These are phyloP conservation scores for Creolimax fragrantissima DNA, from an alignment of 78 protist species.

Conservation along the genomic window DNA sequence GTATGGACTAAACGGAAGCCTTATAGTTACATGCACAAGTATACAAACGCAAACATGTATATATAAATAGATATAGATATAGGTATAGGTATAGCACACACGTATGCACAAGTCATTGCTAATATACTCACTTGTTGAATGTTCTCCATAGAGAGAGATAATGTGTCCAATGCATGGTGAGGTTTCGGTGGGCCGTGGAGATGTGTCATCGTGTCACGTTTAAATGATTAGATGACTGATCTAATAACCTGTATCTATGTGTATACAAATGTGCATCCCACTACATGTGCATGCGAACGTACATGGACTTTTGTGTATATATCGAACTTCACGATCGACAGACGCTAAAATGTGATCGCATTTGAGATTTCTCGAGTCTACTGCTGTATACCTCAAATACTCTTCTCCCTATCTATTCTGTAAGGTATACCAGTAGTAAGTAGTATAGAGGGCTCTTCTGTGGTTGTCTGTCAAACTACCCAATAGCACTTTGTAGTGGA, in stretches of 20 bases:
- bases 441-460: too few relatives aligned
- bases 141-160: neutral
- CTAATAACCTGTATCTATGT: neutral
- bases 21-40: neutral
- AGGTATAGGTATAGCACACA: neutral
- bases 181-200: neutral
- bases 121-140: neutral
- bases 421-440: too few relatives aligned
- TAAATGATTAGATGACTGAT: too few relatives aligned
- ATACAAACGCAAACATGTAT: neutral
- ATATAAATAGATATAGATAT: neutral
- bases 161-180: neutral
- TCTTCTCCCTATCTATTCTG: too few relatives aligned
- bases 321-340: too few relatives aligned
- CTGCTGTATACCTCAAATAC: too few relatives aligned
- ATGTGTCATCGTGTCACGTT: neutral
- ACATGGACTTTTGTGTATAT: neutral
- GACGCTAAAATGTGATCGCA: too few relatives aligned
- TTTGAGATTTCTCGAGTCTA: too few relatives aligned
- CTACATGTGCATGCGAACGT: neutral
- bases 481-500: too few relatives aligned
- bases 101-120: neutral
- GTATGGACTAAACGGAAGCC: neutral
- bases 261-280: neutral
- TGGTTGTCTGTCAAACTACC: too few relatives aligned